Percentiles rank a stretch among this genome's conserved stretches.
Conservation (phyloP, 768 basidiomycete genomes). For the Kwoniella botswanensis region DNA sequence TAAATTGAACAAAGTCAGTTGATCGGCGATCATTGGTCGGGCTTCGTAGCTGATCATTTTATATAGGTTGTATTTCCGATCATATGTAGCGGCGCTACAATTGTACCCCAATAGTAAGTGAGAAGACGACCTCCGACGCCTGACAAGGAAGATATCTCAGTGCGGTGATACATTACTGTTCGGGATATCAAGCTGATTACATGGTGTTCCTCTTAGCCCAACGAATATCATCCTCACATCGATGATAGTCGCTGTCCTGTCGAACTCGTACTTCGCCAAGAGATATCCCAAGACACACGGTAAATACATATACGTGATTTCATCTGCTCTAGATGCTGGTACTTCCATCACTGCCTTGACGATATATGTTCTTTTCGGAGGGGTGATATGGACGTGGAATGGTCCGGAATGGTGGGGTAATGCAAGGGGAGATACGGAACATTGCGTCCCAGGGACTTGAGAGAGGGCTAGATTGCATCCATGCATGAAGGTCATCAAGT, state of each 20-base stretch:
- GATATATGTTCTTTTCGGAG: conserved; percentile 55
- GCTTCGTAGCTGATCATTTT: neutral
- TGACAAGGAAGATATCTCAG: too few relatives aligned
- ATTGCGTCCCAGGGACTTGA: conserved; percentile 52
- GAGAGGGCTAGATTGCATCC: neutral
- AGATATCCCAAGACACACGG: conserved; percentile 45
- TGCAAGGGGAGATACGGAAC: conserved; percentile 53
- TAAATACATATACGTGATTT: conserved; percentile 54
- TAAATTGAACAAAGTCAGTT: conserved; percentile 52
- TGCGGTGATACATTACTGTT: neutral
- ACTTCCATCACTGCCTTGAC: conserved; percentile 55
- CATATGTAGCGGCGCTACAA: conserved; percentile 55
- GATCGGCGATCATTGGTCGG: neutral
- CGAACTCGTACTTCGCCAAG: conserved; percentile 49
- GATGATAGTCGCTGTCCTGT: conserved; percentile 40
- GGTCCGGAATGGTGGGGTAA: conserved; percentile 56
- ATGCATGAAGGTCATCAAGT: neutral
- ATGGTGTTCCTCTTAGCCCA: conserved; percentile 33
- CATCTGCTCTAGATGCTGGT: conserved; percentile 57
- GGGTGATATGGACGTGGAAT: conserved; percentile 40
- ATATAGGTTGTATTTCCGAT: conserved; percentile 55
- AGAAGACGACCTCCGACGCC: neutral
- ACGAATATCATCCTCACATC: conserved; percentile 56
- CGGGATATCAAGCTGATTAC: conserved; percentile 11
- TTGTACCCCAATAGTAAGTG: conserved; percentile 56